phyloP scores from a whole-genome alignment of 148 eudicot species.

The Drosera capensis region DNA sequence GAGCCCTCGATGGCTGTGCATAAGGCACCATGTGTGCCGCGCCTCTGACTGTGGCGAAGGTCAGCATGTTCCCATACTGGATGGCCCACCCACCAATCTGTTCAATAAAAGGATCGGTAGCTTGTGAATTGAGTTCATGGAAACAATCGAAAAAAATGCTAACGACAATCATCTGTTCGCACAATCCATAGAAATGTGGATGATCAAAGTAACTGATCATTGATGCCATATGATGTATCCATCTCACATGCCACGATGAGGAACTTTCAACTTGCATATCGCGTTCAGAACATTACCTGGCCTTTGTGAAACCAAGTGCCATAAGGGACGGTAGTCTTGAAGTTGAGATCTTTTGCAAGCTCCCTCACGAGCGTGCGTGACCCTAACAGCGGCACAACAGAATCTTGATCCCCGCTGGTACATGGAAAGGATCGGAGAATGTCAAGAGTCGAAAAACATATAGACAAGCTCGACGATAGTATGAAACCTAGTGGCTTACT shows the following conservation, averaged over 20 bases:
- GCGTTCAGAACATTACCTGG: conserved; percentile 26
- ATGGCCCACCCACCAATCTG: conserved; percentile 80
- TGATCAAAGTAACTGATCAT: no score
- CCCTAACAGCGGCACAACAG: conserved; percentile 45
- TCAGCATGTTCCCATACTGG: conserved; percentile 36
- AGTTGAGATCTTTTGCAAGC: conserved; percentile 31
- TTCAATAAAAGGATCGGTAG: neutral
- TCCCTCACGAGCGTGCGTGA: conserved; percentile 29
- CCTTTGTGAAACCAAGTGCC: conserved; percentile 41
- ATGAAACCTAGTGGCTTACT: no score
- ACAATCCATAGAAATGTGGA: no score
- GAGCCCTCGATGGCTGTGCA: conserved; percentile 57
- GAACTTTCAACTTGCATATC: no score
- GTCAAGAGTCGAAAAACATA: neutral
- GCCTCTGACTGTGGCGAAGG: conserved; percentile 69
- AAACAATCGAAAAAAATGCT: neutral
- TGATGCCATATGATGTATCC: no score
- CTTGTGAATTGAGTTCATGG: neutral
- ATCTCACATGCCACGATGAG: no score
- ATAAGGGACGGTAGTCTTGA: conserved; percentile 44
- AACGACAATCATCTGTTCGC: neutral
- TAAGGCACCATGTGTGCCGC: conserved; percentile 65
- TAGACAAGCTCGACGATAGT: no score
- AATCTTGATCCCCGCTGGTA: conserved; percentile 51
- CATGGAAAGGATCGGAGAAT: neutral